Percentiles rank a stretch among this genome's conserved stretches.
These are phyloP conservation scores for Colletotrichum zoysiae DNA, from an alignment of 2,329 filamentous ascomycete genomes.

Conservation along the genomic window DNA sequence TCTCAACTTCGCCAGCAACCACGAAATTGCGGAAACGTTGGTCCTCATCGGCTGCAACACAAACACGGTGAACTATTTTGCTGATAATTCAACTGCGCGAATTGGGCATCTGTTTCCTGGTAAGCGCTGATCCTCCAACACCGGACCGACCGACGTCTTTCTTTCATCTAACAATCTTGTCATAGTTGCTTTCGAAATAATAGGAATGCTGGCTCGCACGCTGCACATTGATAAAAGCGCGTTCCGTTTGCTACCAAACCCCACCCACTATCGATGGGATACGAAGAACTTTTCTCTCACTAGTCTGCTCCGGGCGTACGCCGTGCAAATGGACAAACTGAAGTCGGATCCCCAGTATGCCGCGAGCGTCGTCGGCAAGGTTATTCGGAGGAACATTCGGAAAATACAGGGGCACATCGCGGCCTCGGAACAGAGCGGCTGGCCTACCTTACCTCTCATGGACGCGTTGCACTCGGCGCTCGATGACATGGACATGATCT, in stretches of 20 bases:
- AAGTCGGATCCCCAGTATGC: constrained; percentile 1
- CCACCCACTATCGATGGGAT: constrained; percentile 67
- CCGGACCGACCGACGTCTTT: neutral
- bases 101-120: constrained; percentile 65
- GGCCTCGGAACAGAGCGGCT: constrained; percentile 39
- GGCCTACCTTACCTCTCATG: constrained; percentile 53
- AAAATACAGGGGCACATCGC: constrained; percentile 46
- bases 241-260: constrained; percentile 69
- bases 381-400: constrained; percentile 20
- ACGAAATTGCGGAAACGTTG: constrained; percentile 65
- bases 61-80: constrained; percentile 61
- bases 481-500: constrained; percentile 57
- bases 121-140: constrained; percentile 46
- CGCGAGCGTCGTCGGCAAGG: constrained; percentile 8
- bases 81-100: constrained; percentile 51
- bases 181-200: constrained; percentile 68
- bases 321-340: constrained; percentile 45
- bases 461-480: constrained; percentile 57
- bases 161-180: neutral
- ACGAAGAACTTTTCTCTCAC: constrained; percentile 60
- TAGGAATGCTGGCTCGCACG: constrained; percentile 68
- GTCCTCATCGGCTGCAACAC: constrained; percentile 67
- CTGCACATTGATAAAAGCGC: constrained; percentile 63
- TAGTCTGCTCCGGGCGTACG: constrained; percentile 57
- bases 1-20: constrained; percentile 62